These are phyloP conservation scores for Corniculantispora saksenae DNA, from an alignment of 2,329 filamentous ascomycete genomes.

Conservation along the genomic window DNA sequence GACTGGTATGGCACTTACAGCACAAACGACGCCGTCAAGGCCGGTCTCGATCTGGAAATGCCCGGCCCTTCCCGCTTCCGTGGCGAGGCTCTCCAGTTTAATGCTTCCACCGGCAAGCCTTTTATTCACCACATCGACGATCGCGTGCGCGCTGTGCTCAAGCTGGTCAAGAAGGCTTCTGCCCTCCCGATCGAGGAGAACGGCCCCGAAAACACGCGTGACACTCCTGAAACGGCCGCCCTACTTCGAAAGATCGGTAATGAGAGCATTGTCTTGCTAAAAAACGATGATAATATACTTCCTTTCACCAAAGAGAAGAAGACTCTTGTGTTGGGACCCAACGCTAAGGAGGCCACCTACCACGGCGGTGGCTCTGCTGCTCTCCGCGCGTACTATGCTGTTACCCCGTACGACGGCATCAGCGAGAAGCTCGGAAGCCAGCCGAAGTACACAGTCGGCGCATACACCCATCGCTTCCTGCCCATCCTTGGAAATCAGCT, in stretches of 20 bases:
- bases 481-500: conserved; percentile 57
- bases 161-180: conserved; percentile 59
- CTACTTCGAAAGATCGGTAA: conserved; percentile 66
- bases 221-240: conserved; percentile 63
- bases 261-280: conserved; percentile 71
- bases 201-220: conserved; percentile 52
- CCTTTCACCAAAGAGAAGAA: conserved; percentile 65
- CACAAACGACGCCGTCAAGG: conserved; percentile 50
- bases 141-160: conserved; percentile 57
- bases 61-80: conserved; percentile 55
- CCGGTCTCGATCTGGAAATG: conserved; percentile 62
- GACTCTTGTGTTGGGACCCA: conserved; percentile 58
- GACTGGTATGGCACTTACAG: conserved; percentile 62
- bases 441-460: conserved; percentile 58
- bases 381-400: conserved; percentile 62
- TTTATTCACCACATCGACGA: conserved; percentile 56
- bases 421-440: conserved; percentile 48
- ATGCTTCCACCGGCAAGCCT: conserved; percentile 58
- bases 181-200: conserved; percentile 55
- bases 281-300: conserved; percentile 66
- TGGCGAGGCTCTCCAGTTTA: conserved; percentile 53
- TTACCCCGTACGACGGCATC: conserved; percentile 74
- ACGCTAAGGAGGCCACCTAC: conserved; percentile 57
- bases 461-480: conserved; percentile 65
- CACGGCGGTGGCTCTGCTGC: conserved; percentile 68